Evolutionary conservation across 768 basidiomycete genomes (phyloP).

Genomic region (Serendipita indica): DNA sequence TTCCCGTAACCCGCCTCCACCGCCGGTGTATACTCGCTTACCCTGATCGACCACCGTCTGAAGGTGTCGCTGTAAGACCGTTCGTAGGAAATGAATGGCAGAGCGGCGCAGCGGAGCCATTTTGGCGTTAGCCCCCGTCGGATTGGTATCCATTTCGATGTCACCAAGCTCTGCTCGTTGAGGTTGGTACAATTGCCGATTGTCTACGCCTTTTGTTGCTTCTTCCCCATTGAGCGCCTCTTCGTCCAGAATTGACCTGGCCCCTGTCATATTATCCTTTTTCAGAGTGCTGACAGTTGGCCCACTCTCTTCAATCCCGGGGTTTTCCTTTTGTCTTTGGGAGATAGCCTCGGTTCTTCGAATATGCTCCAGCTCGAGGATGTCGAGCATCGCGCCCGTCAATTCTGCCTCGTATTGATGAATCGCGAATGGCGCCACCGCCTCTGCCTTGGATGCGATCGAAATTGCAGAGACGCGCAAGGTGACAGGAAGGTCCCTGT

Average conservation of each 20-base stretch:
- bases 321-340: not conserved
- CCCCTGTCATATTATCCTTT: too few species aligned
- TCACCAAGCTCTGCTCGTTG: not conserved
- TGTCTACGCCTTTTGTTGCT: not conserved
- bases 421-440: conserved; percentile 46
- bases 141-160: conserved; percentile 37
- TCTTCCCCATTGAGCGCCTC: conserved; percentile 10
- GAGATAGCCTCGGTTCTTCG: not conserved
- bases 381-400: conserved; percentile 52
- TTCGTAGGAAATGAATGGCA: conserved; percentile 66
- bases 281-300: too few species aligned
- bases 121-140: conserved; percentile 44
- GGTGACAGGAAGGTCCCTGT: conserved; percentile 46
- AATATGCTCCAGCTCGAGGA: conserved; percentile 29
- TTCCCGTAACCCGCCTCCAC: conserved; percentile 5
- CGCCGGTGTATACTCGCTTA: not conserved
- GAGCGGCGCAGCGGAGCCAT: conserved; percentile 73
- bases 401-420: conserved; percentile 49
- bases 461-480: conserved; percentile 55
- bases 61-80: not conserved
- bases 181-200: not conserved
- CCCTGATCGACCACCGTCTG: conserved; percentile 13
- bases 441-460: conserved; percentile 59
- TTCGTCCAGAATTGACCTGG: conserved; percentile 11
- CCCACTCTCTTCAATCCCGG: not conserved